Evolutionary conservation across 2,329 filamentous ascomycete genomes (phyloP), one percentile per base, ranked within the genome.

Genomic region (Pezicula neosporulosa): DNA sequence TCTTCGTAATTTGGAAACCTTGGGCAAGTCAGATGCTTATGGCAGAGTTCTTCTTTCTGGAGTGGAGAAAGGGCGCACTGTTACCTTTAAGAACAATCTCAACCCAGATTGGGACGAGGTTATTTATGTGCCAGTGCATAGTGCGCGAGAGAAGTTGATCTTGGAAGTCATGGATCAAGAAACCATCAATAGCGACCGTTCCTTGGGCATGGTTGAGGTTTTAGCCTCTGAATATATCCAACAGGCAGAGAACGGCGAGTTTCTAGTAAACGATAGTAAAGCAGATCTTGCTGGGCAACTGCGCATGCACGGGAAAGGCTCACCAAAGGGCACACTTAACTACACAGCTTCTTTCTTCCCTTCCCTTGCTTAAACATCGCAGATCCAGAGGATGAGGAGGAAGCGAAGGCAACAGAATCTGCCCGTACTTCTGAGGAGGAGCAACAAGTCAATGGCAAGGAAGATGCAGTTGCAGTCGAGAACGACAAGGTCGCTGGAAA

Each of bases 161-260:
- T 73, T 99, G 16, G 94, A 99, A 69, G 91, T 97, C 58, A 96
- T 99, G 93, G 94, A 99, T 63, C 85, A 94, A 55, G 94, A 99
- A 71, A 92, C 85, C 60, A 79, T 97, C 64, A 90, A 90, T 62
- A 94, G 91, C 67, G 94, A 99, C 68, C 87, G 94, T 51, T 88
- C 88, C 39, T 79, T 99, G 33, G 94, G 94, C 48, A 78, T 87
- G 49, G 73, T 94, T 16, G 92, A 97, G 59, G 70, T 97, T 24
- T 77, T 81, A 48, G 85, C 87, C 8, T 77, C 85, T 16, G 90
- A 97, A 56, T 97, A 89, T 66, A 81, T 97, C 56, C 72, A 74
- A 5, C 85, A 96, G 66, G 85, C 82, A 45, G 87, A 92, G 33
- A 82, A 80, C 58, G 94, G 91, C 51, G 89, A 95, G 63, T 97